Percentiles rank a stretch among this genome's conserved stretches.
Evolutionary conservation across 2,329 filamentous ascomycete species (phyloP).

Genomic region (Cadophora sp.): DNA sequence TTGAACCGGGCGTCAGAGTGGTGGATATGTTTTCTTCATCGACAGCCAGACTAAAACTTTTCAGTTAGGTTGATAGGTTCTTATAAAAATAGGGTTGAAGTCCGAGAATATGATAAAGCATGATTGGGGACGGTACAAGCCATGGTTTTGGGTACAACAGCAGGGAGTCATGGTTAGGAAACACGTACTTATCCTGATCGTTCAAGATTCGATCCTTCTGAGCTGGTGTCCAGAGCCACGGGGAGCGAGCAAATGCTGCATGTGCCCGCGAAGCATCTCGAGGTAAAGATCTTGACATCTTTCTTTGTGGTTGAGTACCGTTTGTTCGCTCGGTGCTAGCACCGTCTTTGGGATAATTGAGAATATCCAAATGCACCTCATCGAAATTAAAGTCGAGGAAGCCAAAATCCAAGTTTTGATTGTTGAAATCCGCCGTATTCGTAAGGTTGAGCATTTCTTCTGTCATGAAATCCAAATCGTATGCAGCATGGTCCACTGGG

Average conservation of each 20-base stretch:
- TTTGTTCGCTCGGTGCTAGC: neutral
- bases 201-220: constrained; percentile 24
- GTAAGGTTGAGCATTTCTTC: constrained; percentile 3
- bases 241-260: constrained; percentile 34
- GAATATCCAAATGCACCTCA: constrained; percentile 10
- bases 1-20: constrained; percentile 19
- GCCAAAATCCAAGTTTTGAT: constrained; percentile 29
- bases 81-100: too few species aligned
- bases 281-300: neutral
- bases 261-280: constrained; percentile 23
- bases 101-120: too few species aligned
- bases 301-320: neutral
- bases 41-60: constrained; percentile 14
- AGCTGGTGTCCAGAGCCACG: constrained; percentile 33
- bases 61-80: neutral
- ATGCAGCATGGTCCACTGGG: too few species aligned
- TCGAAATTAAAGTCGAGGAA: constrained; percentile 26
- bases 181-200: constrained; percentile 24
- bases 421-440: constrained; percentile 14
- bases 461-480: constrained; percentile 10
- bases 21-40: constrained; percentile 32
- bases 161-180: neutral
- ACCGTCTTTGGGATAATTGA: neutral
- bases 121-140: neutral
- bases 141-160: neutral